A percentile compares a stretch with the other conserved stretches of the same genome.
Evolutionary conservation across 805 yeast genomes (phyloP).

Genomic region (Candida montana): DNA sequence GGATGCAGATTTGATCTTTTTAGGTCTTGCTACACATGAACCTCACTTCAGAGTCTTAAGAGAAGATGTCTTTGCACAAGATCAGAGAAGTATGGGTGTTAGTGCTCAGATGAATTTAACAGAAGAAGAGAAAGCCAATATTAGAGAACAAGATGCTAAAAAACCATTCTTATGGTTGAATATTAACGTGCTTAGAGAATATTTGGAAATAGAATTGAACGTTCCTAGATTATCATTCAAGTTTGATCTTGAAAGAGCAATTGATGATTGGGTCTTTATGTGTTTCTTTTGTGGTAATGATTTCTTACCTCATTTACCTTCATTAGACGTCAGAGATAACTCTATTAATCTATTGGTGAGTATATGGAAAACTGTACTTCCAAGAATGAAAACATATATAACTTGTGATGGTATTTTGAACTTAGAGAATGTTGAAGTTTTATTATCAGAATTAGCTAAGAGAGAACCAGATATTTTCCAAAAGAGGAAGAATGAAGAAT

Average conservation of each 20-base stretch:
- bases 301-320: conserved; percentile 94
- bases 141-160: conserved; percentile 33
- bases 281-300: conserved; percentile 98
- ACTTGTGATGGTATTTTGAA: conserved; percentile 87
- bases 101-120: conserved; percentile 53
- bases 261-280: conserved; percentile 98
- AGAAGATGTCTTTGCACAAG: conserved; percentile 92
- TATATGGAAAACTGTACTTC: conserved; percentile 76
- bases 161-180: conserved; percentile 96
- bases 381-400: conserved; percentile 65
- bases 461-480: conserved; percentile 79
- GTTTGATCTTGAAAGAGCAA: conserved; percentile 89
- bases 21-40: conserved; percentile 89
- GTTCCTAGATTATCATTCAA: conserved; percentile 65
- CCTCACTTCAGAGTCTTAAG: conserved; percentile 92
- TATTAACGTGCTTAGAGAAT: conserved; percentile 81
- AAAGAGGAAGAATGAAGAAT: conserved; percentile 62
- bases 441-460: conserved; percentile 57
- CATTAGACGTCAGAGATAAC: conserved; percentile 90
- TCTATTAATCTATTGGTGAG: conserved; percentile 78
- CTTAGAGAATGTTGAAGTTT: conserved; percentile 66
- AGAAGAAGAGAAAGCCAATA: conserved; percentile 44
- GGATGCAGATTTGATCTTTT: conserved; percentile 93
- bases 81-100: conserved; percentile 34
- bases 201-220: conserved; percentile 73